Evolutionary conservation across 495 filamentous ascomycete species (phyloP).

Genomic region (Aspergillus ostianus): DNA sequence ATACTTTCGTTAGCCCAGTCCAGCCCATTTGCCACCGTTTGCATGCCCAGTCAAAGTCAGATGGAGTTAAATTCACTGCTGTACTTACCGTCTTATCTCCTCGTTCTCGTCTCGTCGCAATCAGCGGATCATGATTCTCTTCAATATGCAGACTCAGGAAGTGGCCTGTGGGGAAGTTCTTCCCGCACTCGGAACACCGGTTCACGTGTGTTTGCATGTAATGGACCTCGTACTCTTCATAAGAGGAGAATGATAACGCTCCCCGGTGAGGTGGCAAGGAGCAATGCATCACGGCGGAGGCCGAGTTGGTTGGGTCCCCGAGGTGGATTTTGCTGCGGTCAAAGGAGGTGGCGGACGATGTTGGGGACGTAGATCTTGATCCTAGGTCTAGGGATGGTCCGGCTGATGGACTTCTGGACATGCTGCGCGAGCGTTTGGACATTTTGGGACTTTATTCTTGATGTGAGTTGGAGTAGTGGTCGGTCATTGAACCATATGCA

Average conservation of each 20-base stretch:
- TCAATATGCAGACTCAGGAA: constrained; percentile 83
- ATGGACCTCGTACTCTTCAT: constrained; percentile 84
- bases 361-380: constrained; percentile 27
- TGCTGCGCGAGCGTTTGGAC: constrained; percentile 60
- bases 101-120: constrained; percentile 63
- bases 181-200: constrained; percentile 76
- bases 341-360: constrained; percentile 18
- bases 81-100: constrained; percentile 86
- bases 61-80: background rate
- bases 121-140: constrained; percentile 86
- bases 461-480: background rate
- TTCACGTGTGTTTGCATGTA: constrained; percentile 80
- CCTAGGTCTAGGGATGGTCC: constrained; percentile 18
- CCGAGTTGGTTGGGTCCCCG: constrained; percentile 18
- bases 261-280: constrained; percentile 75
- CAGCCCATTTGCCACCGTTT: background rate
- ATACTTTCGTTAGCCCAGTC: background rate
- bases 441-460: constrained; percentile 34
- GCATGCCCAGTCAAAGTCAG: background rate
- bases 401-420: constrained; percentile 35
- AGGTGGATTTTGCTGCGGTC: constrained; percentile 30
- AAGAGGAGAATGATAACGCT: constrained; percentile 65
- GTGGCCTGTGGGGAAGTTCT: constrained; percentile 70
- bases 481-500: too few relatives aligned
- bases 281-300: constrained; percentile 63